Evolutionary conservation across 1,284 basidiomycete species (phyloP), one percentile per base, ranked within the genome.

Genomic region (Ceratobasidium theobromae): DNA sequence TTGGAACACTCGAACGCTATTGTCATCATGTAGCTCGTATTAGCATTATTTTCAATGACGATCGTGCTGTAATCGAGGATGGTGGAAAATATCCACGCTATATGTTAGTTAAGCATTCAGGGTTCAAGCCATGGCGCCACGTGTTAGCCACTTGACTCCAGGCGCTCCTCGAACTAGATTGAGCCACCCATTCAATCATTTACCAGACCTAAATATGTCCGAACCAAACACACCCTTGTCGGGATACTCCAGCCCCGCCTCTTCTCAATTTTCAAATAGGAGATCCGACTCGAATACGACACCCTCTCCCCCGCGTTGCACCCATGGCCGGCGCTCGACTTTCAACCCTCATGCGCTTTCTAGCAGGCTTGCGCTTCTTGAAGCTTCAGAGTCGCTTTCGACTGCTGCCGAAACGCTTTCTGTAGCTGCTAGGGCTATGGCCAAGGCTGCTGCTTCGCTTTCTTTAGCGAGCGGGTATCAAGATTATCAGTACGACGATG

Each of bases 211-310:
- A n/a, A 38, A 38, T 38, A 38, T 38, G 35, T 38, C 35, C 35
- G 16, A 38, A 38, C 16, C 35, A 8, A 38, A 16, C 16, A 38
- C 35, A 8, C 35, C 35, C 35, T 38, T 16, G 35, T 8, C 35
- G 6, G 16, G 35, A 6, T 8, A 16, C 16, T 16, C 6, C 16
- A 6, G 8, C 35, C 16, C 35, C 16, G 16, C 35, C 6, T 16
- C 35, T 8, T 38, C 35, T 6, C 35, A 38, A 38, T 16, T 16
- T 32, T 60, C 43, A 1, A 23, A 16, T 32, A 23, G 18, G 21
- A 28, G 23, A 35, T 23, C 30, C n/a, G 30, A 60, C 32, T 60
- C 57, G 21, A 45, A 60, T 25, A 48, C 57, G n/a, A 60, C 57
- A 14, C 57, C 57, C 18, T 60, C 57, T 4, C 57, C 57, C 16